phyloP scores from a whole-genome alignment of 768 basidiomycete species.

The Lactifluus subvellereus region DNA sequence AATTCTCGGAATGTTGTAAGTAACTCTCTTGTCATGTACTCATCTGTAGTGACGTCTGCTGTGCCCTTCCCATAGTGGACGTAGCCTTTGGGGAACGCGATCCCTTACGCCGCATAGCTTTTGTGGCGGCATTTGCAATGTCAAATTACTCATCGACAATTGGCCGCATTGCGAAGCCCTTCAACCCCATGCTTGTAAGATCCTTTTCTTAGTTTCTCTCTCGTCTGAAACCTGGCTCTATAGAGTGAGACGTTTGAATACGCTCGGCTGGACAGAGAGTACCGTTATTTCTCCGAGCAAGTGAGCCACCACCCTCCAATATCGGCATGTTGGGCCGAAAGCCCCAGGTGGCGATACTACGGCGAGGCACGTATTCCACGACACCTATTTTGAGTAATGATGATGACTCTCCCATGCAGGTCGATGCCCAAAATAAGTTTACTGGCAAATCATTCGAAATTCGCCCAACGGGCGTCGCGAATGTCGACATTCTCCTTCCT shows the following conservation, averaged over 20 bases:
- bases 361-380: conserved; percentile 59
- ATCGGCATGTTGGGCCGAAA: conserved; percentile 92
- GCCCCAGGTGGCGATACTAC: conserved; percentile 83
- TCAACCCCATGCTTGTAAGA: conserved; percentile 89
- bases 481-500: conserved; percentile 76
- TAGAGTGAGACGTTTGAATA: conserved; percentile 95
- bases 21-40: conserved; percentile 19
- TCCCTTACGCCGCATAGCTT: conserved; percentile 78
- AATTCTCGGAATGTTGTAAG: conserved; percentile 88
- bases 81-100: conserved; percentile 73
- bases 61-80: conserved; percentile 50
- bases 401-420: conserved; percentile 38
- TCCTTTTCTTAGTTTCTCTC: background rate
- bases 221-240: background rate
- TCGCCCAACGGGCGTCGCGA: conserved; percentile 89
- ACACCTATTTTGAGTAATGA: background rate
- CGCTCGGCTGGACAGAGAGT: conserved; percentile 78
- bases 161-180: conserved; percentile 94
- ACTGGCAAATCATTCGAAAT: conserved; percentile 97
- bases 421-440: conserved; percentile 96
- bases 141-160: conserved; percentile 96
- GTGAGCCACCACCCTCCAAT: conserved; percentile 97
- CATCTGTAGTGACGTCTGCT: background rate
- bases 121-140: conserved; percentile 95
- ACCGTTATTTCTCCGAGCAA: conserved; percentile 92